Base-by-base conservation (phyloP, 176 grass and related monocot genomes). In the Hyparrhenia diplandra region DNA sequence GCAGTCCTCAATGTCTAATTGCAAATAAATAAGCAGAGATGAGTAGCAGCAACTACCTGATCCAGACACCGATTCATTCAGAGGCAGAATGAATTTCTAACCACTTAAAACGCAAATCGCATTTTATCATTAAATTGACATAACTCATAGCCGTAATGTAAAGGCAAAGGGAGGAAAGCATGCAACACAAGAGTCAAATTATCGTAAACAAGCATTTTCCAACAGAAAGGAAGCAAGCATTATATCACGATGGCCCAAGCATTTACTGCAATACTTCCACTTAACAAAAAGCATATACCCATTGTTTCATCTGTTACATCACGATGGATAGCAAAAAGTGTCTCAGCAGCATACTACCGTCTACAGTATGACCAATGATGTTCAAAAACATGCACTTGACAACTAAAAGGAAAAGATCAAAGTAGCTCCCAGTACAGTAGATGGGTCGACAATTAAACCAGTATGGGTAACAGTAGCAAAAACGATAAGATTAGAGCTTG, bases 401-500 rank as follows among this genome's bases (percentile, higher is more conserved):
- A 78, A 66, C 62, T 23, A 35, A 80, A 80, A 18, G 2, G 45
- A 18, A 54, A 8, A 55, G 37, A 80, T 9, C 55, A 21, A 54
- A 10, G 8, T 8, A 60, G 54, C 27, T 49, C 28, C 14, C 34
- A 35, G 27, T 18, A 58, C 78, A 80, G 32, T 2, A 69, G 21
- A 55, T 34, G 6, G 60, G 42, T 18, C 40, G 54, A 30, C 2
- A 28, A 71, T 68, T 43, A 42, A 30, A 60, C 10, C 67, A 58
- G 13, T 17, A 41, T 5, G 69, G 24, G 23, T 21, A 67, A 61
- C 16, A 60, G 20, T 24, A 68, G 23, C 51, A 47, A 62, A 34
- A n/a, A 31, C 10, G 11, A 35, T 54, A 65, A 37, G 11, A 18
- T 80, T 80, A 80, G 43, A 79, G 77, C 77, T 79, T 79, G 77